Base-by-base conservation (phyloP, 768 basidiomycete species). In the Multifurca ochricompacta region DNA sequence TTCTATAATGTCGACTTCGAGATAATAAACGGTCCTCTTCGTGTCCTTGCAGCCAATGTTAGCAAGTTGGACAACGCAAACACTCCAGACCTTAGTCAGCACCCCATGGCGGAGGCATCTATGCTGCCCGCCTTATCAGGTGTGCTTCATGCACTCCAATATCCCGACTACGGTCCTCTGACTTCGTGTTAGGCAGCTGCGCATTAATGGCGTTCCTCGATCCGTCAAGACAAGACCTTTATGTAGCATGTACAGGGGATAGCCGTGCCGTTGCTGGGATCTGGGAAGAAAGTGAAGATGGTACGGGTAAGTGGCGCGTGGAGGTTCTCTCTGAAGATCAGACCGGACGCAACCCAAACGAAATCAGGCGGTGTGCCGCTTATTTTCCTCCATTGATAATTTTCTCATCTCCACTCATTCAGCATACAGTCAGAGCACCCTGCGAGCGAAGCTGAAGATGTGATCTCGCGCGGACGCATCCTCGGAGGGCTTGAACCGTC, bases 291-390 rank as follows among this genome's bases (percentile, higher is more conserved):
- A 76, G 76, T 4, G 69, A 67, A 3, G 78, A 83, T 58, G 83
- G 81, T 3, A 72, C 75, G 48, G 89, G 89, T 10, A 76, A 74
- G 48, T 99, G 96, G 96, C 79, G 83, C 42, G 87, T 93, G 28
- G 91, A 96, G 66, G 90, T 90, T n/a, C 75, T 99, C 58, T 91
- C 81, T 27, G 92, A 97, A 68, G 96, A 98, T 65, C 94, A 97
- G 73, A 97, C 94, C 6, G 96, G 92, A 35, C 81, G 91, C 60
- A 97, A 92, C 66, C 82, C 79, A 14, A 84, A 80, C 42, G 96
- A 99, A 69, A 72, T 86, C 23, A 78, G 78, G 67, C 80, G 93
- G 94, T 93, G 62, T 47, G 73, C 64, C 44, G 13, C 27, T 4
- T n/a, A 1, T 3, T 11, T 19, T 35, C 6, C n/a, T 18, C 30